Evolutionary conservation across 176 grass and related monocot species (phyloP), one percentile per base, ranked within the genome.

Genomic region (Juncus inflexus): DNA sequence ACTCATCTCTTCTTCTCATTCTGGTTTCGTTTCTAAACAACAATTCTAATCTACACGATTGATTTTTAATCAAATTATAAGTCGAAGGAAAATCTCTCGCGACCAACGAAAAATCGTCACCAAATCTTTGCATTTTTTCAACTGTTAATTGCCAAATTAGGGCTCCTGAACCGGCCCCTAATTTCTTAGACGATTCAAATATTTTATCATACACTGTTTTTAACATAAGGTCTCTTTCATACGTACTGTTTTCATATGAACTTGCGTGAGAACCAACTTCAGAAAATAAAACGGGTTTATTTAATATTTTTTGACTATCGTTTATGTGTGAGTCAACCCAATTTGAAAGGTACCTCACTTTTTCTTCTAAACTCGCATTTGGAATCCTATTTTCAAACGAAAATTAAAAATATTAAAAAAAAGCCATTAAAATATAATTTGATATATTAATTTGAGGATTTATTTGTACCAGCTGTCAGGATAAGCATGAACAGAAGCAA

Each of bases 101-200:
- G 56, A 97, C 77, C 60, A 97, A 12, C 37, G 92, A 85, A 64
- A 97, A 97, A 42, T 86, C 47, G 55, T 97, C 92, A 41, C 42
- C 39, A 60, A 88, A 91, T 68, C 60, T 81, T 9, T 69, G 82
- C 45, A 60, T 89, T 64, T 86, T 84, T 86, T 89, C 87, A 11
- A 91, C 77, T 61, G 87, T 89, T 73, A 91, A 72, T 64, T 97
- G 92, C 92, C 92, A 97, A 74, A 97, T 79, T 28, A 97, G 82
- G 79, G 87, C 85, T 16, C 92, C 92, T 15, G 77, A 67, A 62
- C 87, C 92, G 64, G 85, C 87, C 65, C 80, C 77, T 55, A 43
- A 50, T 39, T 79, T 89, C 73, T 74, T 86, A 6, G 87, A 87
- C 37, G 92, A 97, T 60, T 81, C 69, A 1, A 83, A 91, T 39